Conservation (phyloP, 805 yeast species). For the Zygoascus ofunaensis region DNA sequence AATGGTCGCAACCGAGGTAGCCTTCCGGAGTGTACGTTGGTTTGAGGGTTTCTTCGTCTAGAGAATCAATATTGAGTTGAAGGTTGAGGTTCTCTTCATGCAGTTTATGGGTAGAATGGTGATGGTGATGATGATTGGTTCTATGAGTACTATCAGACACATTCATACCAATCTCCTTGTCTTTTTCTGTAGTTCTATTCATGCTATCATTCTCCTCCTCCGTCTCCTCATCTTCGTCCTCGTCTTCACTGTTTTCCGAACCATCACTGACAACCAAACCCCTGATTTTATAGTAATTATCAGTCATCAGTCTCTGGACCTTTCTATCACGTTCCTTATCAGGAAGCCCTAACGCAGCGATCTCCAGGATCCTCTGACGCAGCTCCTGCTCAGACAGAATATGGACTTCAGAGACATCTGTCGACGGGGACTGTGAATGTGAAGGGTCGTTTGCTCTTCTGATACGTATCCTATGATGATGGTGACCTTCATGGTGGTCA, state of each 20-base stretch:
- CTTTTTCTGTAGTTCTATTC: not conserved
- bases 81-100: not conserved
- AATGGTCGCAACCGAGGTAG: slow-evolving; percentile 71
- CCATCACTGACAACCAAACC: slow-evolving; percentile 8
- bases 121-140: too few relatives aligned
- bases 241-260: slow-evolving; percentile 11
- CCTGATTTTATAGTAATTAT: slow-evolving; percentile 21
- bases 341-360: slow-evolving; percentile 22
- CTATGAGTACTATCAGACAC: too few relatives aligned
- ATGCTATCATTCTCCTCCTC: slow-evolving; percentile 11
- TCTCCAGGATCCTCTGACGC: slow-evolving; percentile 24
- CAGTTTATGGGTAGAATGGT: slow-evolving; percentile 18
- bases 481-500: not conserved
- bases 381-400: slow-evolving; percentile 13
- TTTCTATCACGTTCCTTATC: slow-evolving; percentile 28
- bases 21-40: slow-evolving; percentile 40
- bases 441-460: not conserved
- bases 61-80: not conserved
- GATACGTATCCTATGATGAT: not conserved
- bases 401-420: not conserved
- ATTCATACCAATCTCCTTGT: slow-evolving; percentile 19
- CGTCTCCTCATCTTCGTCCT: slow-evolving; percentile 9
- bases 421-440: not conserved
- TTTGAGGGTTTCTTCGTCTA: slow-evolving; percentile 28
- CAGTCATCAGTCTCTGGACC: slow-evolving; percentile 32